Base-by-base conservation (phyloP, 2,329 filamentous ascomycete species). In the Pseudocercospora macadamiae region DNA sequence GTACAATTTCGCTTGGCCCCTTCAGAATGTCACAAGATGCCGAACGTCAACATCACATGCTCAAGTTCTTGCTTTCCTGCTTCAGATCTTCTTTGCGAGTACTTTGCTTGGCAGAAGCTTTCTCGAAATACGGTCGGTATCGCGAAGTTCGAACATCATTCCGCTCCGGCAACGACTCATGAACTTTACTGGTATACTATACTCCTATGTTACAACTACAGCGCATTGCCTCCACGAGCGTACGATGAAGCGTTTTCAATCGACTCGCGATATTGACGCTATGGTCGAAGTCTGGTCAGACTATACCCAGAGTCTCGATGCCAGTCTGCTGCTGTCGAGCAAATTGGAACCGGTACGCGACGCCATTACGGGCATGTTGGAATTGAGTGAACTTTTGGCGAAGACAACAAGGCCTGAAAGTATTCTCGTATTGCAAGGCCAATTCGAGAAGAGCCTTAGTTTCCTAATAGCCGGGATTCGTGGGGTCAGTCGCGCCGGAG, bases 101-200 rank as follows among this genome's bases (percentile, higher is more conserved):
- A 83, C 87, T 62, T 76, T 88, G 1, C 79, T 97, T 2, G 84
- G 87, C 23, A 82, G 81, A 60, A 70, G 76, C 64, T 69, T 77
- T 54, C 62, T 79, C 36, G 69, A 73, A 34, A 71, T 60, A 21
- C 68, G 53, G 42, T 26, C 39, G 14, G 26, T 53, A 2, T 21
- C 51, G 25, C 54, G 37, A 36, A 51, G 34, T 30, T 28, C 21
- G 55, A 74, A 68, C 86, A 84, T 70, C 77, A 80, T 67, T 14
- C 42, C 54, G 14, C 77, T 93, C 7, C 86, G 90, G 34, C 85
- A 86, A 26, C 85, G 83, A 10, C 57, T 71, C 9, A 76, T 92
- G 9, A 93, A 90, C 89, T 93, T 96, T 74, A 84, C 85, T 64
- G 88, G 87, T 63, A 85, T 83, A 0, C 68, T 96, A 1, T 88